A percentile compares a stretch with the other conserved stretches of the same genome.
phyloP scores from a whole-genome alignment of 1,139 yeast species.

The Yamadazyma songkhlaensis region DNA sequence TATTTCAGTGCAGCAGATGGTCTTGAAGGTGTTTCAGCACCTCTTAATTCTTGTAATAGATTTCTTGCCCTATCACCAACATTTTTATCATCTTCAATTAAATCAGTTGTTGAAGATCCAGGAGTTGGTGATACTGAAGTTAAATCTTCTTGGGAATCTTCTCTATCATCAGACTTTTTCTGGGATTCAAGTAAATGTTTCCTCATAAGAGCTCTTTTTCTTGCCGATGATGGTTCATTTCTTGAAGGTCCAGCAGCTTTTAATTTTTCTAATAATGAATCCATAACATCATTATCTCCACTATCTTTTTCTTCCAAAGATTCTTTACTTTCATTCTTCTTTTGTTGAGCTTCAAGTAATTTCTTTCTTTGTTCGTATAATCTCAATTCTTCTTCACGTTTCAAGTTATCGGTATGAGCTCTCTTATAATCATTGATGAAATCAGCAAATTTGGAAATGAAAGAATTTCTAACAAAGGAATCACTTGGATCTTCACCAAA shows the following conservation, averaged over 20 bases:
- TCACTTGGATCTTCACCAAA: constrained; percentile 80
- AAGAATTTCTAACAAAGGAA: constrained; percentile 60
- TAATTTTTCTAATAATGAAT: constrained; percentile 65
- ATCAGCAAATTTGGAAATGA: constrained; percentile 69
- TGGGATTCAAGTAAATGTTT: constrained; percentile 49
- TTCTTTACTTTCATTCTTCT: constrained; percentile 15
- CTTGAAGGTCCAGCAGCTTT: constrained; percentile 71
- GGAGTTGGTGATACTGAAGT: constrained; percentile 14
- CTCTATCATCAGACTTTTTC: not conserved
- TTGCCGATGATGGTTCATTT: constrained; percentile 76
- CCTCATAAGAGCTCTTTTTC: constrained; percentile 78
- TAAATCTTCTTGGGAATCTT: constrained; percentile 8
- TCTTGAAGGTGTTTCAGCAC: constrained; percentile 20
- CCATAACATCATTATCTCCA: constrained; percentile 61
- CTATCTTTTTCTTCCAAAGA: constrained; percentile 21
- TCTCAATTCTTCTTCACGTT: constrained; percentile 76
- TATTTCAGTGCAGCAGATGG: constrained; percentile 36
- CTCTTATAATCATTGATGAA: constrained; percentile 74
- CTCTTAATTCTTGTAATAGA: constrained; percentile 56
- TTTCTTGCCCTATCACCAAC: constrained; percentile 60
- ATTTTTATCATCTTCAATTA: constrained; percentile 29
- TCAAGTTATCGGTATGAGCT: constrained; percentile 73
- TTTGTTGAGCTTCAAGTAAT: constrained; percentile 47
- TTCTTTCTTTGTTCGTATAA: constrained; percentile 73
- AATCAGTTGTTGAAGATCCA: not conserved